Conservation (phyloP, 2,329 filamentous ascomycete species). For the Didymosphaeria variabile region DNA sequence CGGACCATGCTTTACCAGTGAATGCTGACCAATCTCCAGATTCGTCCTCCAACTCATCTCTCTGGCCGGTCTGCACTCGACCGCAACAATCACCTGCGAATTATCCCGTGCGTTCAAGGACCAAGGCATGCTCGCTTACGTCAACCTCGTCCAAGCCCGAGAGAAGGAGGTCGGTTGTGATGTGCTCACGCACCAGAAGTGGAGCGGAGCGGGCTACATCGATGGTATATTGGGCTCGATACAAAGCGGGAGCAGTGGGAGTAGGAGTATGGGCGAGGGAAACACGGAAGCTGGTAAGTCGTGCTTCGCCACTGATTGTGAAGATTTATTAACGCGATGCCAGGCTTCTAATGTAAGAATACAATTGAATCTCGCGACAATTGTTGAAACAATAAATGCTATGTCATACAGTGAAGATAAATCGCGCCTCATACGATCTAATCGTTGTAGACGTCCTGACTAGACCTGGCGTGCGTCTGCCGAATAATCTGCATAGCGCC, state of each 20-base stretch:
- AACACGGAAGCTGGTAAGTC: constrained; percentile 75
- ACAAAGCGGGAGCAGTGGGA: constrained; percentile 88
- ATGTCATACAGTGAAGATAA: not conserved
- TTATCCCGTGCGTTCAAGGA: constrained; percentile 83
- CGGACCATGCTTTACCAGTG: not conserved
- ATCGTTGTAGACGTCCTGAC: not conserved
- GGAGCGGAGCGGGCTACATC: constrained; percentile 78
- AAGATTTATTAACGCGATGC: no score
- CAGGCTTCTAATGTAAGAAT: constrained; percentile 8
- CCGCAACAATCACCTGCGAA: constrained; percentile 73
- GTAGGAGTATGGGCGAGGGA: constrained; percentile 92
- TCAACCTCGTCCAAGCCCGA: constrained; percentile 86
- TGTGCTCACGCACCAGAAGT: constrained; percentile 94
- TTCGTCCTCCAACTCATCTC: constrained; percentile 73
- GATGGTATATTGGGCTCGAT: constrained; percentile 91
- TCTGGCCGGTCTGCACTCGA: constrained; percentile 70
- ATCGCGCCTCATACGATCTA: not conserved
- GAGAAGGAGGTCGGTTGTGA: constrained; percentile 93
- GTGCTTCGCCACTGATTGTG: not conserved
- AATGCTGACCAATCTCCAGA: constrained; percentile 40
- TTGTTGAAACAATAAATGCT: not conserved
- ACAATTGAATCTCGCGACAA: not conserved
- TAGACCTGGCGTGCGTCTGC: not conserved
- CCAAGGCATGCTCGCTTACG: constrained; percentile 96
- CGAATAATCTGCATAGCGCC: not conserved